Percentiles rank a stretch among this genome's conserved stretches.
Evolutionary conservation across 768 basidiomycete genomes (phyloP).

Genomic region (Gloeophyllum trabeum): DNA sequence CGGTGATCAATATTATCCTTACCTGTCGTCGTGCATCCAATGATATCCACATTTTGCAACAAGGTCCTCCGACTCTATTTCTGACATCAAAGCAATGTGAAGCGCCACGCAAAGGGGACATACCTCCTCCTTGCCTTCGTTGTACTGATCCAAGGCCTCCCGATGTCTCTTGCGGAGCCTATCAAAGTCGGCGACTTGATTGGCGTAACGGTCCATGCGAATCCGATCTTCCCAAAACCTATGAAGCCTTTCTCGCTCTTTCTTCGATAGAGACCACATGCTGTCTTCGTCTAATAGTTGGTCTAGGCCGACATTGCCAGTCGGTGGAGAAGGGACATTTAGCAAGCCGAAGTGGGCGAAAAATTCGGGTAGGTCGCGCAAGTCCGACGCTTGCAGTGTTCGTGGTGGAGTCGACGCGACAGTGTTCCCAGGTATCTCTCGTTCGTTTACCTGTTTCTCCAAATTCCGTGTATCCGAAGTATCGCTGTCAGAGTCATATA

Average conservation of each 20-base stretch:
- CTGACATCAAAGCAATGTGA: background rate
- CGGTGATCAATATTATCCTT: slow-evolving; percentile 2
- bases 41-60: slow-evolving; percentile 42
- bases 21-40: slow-evolving; percentile 76
- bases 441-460: slow-evolving; percentile 4
- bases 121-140: slow-evolving; percentile 18
- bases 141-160: slow-evolving; percentile 11
- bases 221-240: slow-evolving; percentile 12
- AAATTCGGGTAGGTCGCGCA: background rate
- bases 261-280: slow-evolving; percentile 9
- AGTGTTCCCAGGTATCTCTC: too few relatives aligned
- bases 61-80: slow-evolving; percentile 43
- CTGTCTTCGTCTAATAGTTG: background rate
- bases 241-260: slow-evolving; percentile 6
- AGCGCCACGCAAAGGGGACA: slow-evolving; percentile 2
- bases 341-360: slow-evolving; percentile 9
- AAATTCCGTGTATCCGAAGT: background rate
- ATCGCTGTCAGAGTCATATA: background rate
- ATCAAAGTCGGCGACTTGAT: slow-evolving; percentile 8
- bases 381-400: background rate
- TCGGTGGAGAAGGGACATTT: slow-evolving; percentile 4
- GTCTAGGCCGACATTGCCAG: background rate
- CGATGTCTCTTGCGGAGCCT: slow-evolving; percentile 11
- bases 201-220: slow-evolving; percentile 6
- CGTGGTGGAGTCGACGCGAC: background rate